Conservation (phyloP, 1,139 yeast species). For the Scheffersomyces segobiensis region DNA sequence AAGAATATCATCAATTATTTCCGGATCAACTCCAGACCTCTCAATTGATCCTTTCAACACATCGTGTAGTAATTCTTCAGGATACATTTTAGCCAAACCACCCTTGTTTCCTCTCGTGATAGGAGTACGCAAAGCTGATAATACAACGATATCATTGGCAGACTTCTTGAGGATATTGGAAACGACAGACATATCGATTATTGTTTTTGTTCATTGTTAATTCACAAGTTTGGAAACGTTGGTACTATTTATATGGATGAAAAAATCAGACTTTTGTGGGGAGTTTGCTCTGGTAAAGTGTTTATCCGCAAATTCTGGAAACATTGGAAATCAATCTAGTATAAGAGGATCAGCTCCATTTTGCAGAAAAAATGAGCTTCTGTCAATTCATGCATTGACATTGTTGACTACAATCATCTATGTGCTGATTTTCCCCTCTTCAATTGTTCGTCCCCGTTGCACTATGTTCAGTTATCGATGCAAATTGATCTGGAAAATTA, state of each 20-base stretch:
- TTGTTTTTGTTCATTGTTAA: background rate
- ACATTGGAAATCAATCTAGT: background rate
- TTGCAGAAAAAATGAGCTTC: background rate
- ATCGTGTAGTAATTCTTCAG: slow-evolving; percentile 35
- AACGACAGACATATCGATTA: background rate
- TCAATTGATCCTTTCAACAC: slow-evolving; percentile 30
- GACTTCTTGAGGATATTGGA: slow-evolving; percentile 18
- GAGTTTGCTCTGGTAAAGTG: background rate
- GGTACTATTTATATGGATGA: background rate
- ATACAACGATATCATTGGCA: slow-evolving; percentile 35
- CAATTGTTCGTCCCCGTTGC: background rate
- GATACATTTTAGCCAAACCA: slow-evolving; percentile 33
- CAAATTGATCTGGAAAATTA: background rate
- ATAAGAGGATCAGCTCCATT: background rate
- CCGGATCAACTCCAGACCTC: slow-evolving; percentile 25
- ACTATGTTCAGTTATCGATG: background rate
- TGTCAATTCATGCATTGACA: background rate
- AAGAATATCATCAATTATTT: slow-evolving; percentile 27
- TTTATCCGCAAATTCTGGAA: background rate
- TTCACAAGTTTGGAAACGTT: background rate
- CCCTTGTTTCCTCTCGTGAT: slow-evolving; percentile 37
- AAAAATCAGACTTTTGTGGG: background rate
- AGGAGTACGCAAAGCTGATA: slow-evolving; percentile 38
- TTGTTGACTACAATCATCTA: background rate
- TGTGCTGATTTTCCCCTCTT: background rate